Base-by-base conservation (phyloP, 2,329 filamentous ascomycete species). In the Clonostachys sp. region DNA sequence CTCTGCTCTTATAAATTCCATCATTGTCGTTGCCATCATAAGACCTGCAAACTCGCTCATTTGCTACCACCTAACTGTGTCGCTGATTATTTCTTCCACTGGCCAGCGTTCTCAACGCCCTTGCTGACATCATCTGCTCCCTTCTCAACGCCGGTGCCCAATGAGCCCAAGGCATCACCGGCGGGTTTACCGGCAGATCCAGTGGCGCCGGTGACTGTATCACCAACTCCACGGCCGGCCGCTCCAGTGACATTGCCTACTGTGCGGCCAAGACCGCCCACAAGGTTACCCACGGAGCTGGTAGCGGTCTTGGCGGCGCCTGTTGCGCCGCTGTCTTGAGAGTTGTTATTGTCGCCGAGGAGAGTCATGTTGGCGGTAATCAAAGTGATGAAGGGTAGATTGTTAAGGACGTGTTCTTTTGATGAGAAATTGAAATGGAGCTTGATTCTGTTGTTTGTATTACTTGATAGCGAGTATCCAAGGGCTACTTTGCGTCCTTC, bases 91-190 rank as follows among this genome's bases (percentile, higher is more conserved):
- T 63, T 68, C 65, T 76, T 77, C 77, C 78, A 81, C 58, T 81
- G 62, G 4, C 80, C 80, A 12, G 79, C 79, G 55, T 81, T 66
- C 63, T 83, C 78, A 8, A 78, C 72, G 0, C 79, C 78, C 62
- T 76, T 72, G 13, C 74, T 72, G 3, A 81, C 67, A 42, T 63
- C 66, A 41, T 68, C 65, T 35, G 71, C 61, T 2, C 77, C 81
- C 42, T 70, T 66, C 63, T 82, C 71, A 3, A 84, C 53, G 1
- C 79, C 78, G 2, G 70, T 73, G 7, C 77, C 77, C 7, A 80
- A 57, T 53, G 71, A 77, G 9, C 72, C 68, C 12, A 84, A 47
- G 3, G 71, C 78, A 54, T 84, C 75, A 7, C 80, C 80, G 2
- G 84, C 57, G 2, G 78, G 76, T 47, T 70, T 71, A 13, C 75